These are phyloP conservation scores for Skeletonema potamos DNA, from an alignment of 108 stramenopile genomes.

Conservation along the genomic window DNA sequence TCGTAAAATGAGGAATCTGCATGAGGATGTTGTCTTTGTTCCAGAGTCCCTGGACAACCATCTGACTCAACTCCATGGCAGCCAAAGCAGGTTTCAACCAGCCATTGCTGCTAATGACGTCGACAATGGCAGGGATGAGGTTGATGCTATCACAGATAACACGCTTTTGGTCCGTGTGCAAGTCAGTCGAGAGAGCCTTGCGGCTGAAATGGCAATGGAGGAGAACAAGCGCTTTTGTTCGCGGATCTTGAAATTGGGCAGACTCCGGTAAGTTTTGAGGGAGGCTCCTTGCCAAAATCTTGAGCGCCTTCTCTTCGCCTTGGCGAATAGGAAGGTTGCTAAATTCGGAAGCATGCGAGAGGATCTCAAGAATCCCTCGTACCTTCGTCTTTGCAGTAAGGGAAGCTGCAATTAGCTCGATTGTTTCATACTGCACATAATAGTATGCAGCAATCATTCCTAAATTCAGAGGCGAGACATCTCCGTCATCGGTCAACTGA, in stretches of 20 bases:
- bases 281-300: slow-evolving; percentile 81
- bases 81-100: slow-evolving; percentile 97
- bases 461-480: slow-evolving; percentile 91
- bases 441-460: slow-evolving; percentile 99
- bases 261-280: slow-evolving; percentile 77
- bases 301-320: slow-evolving; percentile 90
- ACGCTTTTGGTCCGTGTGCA: slow-evolving; percentile 77
- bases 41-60: slow-evolving; percentile 98
- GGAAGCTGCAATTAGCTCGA: slow-evolving; percentile 95
- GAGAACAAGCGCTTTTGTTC: slow-evolving; percentile 92
- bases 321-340: slow-evolving; percentile 84
- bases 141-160: slow-evolving; percentile 81
- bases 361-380: slow-evolving; percentile 92
- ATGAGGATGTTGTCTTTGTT: slow-evolving; percentile 90
- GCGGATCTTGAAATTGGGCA: slow-evolving; percentile 71
- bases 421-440: slow-evolving; percentile 94
- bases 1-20: slow-evolving; percentile 96
- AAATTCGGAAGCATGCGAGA: slow-evolving; percentile 93
- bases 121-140: slow-evolving; percentile 94
- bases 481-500: slow-evolving; percentile 90
- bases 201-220: slow-evolving; percentile 92
- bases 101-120: slow-evolving; percentile 96
- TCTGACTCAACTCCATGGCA: slow-evolving; percentile 98
- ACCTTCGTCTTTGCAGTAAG: slow-evolving; percentile 95
- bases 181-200: slow-evolving; percentile 76